Evolutionary conservation across 495 filamentous ascomycete species (phyloP).

Genomic region (Lasiosphaeria ovina): DNA sequence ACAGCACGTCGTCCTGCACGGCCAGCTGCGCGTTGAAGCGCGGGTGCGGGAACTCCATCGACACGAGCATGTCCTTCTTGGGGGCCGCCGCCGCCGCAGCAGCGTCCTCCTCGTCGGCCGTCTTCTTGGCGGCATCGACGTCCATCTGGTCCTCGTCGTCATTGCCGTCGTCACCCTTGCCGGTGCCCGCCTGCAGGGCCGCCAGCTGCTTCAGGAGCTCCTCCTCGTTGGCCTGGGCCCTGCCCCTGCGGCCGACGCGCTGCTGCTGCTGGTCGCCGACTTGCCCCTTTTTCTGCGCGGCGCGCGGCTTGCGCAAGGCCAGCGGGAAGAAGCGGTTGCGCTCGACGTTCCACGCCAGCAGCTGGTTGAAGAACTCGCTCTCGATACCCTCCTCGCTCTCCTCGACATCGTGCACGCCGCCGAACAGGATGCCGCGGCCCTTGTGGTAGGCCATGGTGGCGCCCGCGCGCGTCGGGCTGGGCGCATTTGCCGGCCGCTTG

Average conservation of each 20-base stretch:
- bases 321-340: constrained; percentile 90
- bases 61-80: constrained; percentile 52
- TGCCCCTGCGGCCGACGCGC: constrained; percentile 57
- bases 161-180: constrained; percentile 20
- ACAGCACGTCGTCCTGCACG: constrained; percentile 87
- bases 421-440: constrained; percentile 88
- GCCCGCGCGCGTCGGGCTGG: constrained; percentile 79
- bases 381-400: constrained; percentile 93
- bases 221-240: constrained; percentile 82
- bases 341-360: constrained; percentile 91
- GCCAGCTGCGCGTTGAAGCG: constrained; percentile 87
- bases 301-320: constrained; percentile 64
- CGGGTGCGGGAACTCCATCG: constrained; percentile 79
- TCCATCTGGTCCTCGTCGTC: constrained; percentile 58
- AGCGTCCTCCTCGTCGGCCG: constrained; percentile 43
- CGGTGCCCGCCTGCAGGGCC: constrained; percentile 55
- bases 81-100: constrained; percentile 37
- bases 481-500: constrained; percentile 87
- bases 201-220: constrained; percentile 83
- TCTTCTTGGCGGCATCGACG: constrained; percentile 37
- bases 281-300: constrained; percentile 51
- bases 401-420: constrained; percentile 92
- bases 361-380: constrained; percentile 87
- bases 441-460: constrained; percentile 90
- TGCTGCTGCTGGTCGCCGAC: constrained; percentile 40